These are phyloP conservation scores for Oropetium thomaeum DNA, from an alignment of 176 grass and related monocot species.

Conservation along the genomic window DNA sequence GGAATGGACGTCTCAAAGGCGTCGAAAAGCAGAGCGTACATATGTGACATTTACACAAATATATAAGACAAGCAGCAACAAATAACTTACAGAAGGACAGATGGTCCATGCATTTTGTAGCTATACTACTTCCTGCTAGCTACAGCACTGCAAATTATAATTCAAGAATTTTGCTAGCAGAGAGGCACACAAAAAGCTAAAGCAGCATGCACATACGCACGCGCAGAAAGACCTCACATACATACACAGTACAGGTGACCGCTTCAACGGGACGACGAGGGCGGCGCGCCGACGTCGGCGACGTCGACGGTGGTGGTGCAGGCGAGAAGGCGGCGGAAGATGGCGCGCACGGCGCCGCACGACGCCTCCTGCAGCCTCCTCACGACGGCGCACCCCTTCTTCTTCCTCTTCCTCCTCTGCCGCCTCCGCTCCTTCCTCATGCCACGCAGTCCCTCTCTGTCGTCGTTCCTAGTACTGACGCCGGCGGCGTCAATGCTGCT, in stretches of 20 bases:
- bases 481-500: neutral
- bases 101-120: neutral
- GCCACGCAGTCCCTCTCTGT: neutral
- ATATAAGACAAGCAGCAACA: slow-evolving; percentile 14
- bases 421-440: neutral
- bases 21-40: neutral
- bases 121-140: neutral
- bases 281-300: slow-evolving; percentile 37
- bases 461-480: neutral
- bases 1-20: too few relatives aligned
- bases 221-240: too few relatives aligned
- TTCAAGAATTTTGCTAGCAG: neutral
- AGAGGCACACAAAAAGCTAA: neutral
- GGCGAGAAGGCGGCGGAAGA: slow-evolving; percentile 67
- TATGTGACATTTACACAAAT: neutral
- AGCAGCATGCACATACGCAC: neutral
- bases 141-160: slow-evolving; percentile 4
- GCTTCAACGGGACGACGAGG: neutral
- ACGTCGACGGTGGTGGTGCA: slow-evolving; percentile 74
- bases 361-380: slow-evolving; percentile 56
- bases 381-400: slow-evolving; percentile 27
- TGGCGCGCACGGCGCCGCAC: slow-evolving; percentile 42
- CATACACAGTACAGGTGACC: neutral
- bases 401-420: slow-evolving; percentile 23
- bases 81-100: slow-evolving; percentile 32